Percentiles rank a stretch among this genome's conserved stretches.
Conservation (phyloP, 192 early-diverging fungal species). For the Podila clonocystis region DNA sequence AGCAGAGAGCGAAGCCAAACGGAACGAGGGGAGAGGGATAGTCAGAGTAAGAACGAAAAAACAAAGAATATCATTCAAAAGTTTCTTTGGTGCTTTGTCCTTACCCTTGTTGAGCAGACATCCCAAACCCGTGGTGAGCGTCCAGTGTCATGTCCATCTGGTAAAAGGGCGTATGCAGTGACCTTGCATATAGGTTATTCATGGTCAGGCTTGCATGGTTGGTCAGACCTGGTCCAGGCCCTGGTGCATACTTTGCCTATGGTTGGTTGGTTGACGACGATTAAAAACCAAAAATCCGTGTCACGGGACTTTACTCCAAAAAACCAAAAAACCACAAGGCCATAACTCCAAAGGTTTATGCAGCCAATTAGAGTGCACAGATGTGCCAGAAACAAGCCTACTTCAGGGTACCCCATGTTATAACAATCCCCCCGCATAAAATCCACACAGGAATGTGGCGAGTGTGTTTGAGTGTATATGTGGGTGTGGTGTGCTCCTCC, state of each 20-base stretch:
- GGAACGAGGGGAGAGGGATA: neutral
- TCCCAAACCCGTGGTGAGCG: conserved; percentile 13
- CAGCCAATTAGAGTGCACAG: neutral
- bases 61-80: neutral
- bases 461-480: no score
- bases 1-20: neutral
- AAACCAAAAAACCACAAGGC: conserved; percentile 37
- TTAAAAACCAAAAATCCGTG: neutral
- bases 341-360: conserved; percentile 3
- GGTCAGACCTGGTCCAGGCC: conserved; percentile 8
- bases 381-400: neutral
- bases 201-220: conserved; percentile 19
- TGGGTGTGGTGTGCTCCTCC: no score
- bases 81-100: conserved; percentile 5
- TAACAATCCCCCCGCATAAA: no score
- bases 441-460: no score
- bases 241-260: conserved; percentile 11
- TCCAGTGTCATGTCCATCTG: conserved; percentile 29
- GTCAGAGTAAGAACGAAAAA: neutral
- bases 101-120: neutral
- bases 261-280: neutral
- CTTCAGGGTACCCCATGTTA: no score
- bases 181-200: conserved; percentile 43
- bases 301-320: conserved; percentile 6
- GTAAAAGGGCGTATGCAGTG: conserved; percentile 47